Evolutionary conservation across 2,329 filamentous ascomycete genomes (phyloP).

Genomic region (Capronia americana): DNA sequence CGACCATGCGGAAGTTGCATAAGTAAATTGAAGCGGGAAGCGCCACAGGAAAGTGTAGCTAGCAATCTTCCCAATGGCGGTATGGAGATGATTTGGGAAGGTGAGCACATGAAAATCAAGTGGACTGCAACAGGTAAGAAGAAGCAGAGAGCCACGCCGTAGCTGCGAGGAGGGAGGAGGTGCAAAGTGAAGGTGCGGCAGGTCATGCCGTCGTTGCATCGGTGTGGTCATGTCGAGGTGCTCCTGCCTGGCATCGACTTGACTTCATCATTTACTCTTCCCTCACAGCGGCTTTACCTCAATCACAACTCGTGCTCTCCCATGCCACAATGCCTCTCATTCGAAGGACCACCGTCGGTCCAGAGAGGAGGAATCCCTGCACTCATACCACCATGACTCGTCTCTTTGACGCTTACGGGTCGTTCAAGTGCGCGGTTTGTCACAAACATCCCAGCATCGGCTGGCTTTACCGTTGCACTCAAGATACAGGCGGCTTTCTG

Average conservation of each 20-base stretch:
- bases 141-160: neutral
- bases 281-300: neutral
- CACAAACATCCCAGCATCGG: constrained; percentile 63
- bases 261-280: constrained; percentile 1
- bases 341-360: constrained; percentile 12
- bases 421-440: constrained; percentile 65
- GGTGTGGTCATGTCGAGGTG: neutral
- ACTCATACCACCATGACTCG: constrained; percentile 73
- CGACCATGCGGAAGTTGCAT: neutral
- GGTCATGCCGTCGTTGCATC: neutral
- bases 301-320: neutral
- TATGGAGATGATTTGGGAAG: neutral
- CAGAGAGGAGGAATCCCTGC: constrained; percentile 53
- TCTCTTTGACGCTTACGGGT: constrained; percentile 58
- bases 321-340: constrained; percentile 33
- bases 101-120: neutral
- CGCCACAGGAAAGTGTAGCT: neutral
- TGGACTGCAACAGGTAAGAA: neutral
- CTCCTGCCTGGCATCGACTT: neutral
- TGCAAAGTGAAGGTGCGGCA: constrained; percentile 8
- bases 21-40: neutral
- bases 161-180: neutral
- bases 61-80: neutral
- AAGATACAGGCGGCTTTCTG: constrained; percentile 62
- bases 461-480: constrained; percentile 76